Evolutionary conservation across 306 rosid species (phyloP).

Genomic region (Prinsepia uniflora): DNA sequence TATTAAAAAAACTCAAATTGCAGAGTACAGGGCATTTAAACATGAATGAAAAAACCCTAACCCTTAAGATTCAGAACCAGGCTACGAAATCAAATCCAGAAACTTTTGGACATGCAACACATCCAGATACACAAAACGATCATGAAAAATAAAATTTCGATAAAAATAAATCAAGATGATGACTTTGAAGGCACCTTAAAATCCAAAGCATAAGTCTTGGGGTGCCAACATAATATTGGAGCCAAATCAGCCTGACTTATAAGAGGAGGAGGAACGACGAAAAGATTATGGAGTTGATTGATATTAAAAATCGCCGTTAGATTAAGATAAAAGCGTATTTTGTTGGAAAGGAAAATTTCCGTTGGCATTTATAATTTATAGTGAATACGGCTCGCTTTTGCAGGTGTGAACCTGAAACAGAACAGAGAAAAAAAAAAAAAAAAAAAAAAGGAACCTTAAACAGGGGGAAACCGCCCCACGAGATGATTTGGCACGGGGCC

Average conservation of each 20-base stretch:
- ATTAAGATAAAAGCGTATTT: background rate
- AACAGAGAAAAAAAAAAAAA: too few relatives aligned
- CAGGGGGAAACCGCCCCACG: background rate
- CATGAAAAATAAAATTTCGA: background rate
- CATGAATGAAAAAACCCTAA: slow-evolving; percentile 26
- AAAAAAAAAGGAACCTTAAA: background rate
- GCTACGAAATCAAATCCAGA: slow-evolving; percentile 10
- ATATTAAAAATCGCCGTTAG: background rate
- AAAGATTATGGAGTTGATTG: background rate
- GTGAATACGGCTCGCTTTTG: background rate
- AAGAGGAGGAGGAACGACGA: slow-evolving; percentile 10
- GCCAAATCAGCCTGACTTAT: background rate
- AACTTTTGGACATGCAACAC: slow-evolving; percentile 5
- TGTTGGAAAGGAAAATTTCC: background rate
- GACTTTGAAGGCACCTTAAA: slow-evolving; percentile 22
- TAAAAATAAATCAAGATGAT: background rate
- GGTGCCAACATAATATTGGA: background rate
- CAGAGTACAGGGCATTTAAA: background rate
- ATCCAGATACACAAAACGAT: slow-evolving; percentile 5
- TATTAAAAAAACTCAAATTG: background rate
- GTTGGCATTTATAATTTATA: background rate
- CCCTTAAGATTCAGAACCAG: background rate
- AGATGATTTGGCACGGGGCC: background rate
- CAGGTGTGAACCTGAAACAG: slow-evolving; percentile 4
- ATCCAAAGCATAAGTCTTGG: background rate